Evolutionary conservation across 140 eudicot genomes (phyloP), one percentile per base, ranked within the genome.

Genomic region (Senecio squalidus): DNA sequence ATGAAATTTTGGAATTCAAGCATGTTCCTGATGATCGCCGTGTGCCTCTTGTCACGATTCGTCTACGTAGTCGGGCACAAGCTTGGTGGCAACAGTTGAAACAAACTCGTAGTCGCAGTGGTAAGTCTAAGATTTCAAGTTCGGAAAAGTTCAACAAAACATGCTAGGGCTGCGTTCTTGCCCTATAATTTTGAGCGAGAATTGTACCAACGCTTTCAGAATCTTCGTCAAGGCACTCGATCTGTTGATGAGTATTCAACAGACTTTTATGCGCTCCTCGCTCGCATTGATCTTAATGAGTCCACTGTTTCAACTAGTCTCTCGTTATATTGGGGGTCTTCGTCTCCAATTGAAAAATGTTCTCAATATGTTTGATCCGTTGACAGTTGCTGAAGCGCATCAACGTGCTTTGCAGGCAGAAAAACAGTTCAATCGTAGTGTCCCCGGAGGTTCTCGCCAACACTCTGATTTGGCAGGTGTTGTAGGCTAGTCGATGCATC

Each of bases 341-440:
- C 60, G 43, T 13, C 20, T 17, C 8, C 14, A 15, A 13, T 13
- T 55, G 20, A 41, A 26, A 28, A 20, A 55, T 30, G 15, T 30
- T 9, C 10, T 55, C 11, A 55, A 55, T 23, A n/a, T 55, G 60
- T 55, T 55, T 27, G 43, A 30, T 18, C 44, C 60, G 5, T 24
- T 55, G 2, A 55, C 43, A 10, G 24, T 55, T 29, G 28, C 60
- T 0, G 44, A 55, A 55, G 60, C 60, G 15, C 44, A 55, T 17
- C 60, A 55, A 16, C 22, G 23, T 1, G 60, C 22, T 13, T 13
- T 29, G 3, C 34, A 29, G 3, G 34, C 34, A 2, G 34, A 29
- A 29, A 29, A 29, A 6, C 34, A 29, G 34, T 29, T 29, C 34
- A 29, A 1, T 29, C 9, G 4, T 5, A 15, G 22, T 4, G 36